Conservation (phyloP, 768 basidiomycete species). For the Pisolithus marmoratus region DNA sequence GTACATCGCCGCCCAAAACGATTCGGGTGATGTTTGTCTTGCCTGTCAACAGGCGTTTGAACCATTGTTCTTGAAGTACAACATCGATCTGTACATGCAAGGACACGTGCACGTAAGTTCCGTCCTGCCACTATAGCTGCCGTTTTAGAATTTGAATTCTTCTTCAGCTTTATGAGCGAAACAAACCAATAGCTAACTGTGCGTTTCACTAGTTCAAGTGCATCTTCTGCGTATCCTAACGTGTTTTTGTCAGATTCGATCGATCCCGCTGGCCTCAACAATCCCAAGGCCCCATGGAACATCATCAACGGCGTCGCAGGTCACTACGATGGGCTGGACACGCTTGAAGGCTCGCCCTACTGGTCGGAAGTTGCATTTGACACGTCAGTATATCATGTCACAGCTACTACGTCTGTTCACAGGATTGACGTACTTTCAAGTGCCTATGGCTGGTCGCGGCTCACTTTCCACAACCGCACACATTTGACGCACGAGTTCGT, state of each 20-base stretch:
- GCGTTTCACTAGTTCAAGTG: background rate
- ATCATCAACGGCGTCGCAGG: constrained; percentile 24
- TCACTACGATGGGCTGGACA: constrained; percentile 23
- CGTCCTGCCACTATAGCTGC: background rate
- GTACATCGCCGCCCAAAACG: constrained; percentile 12
- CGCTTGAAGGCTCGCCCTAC: background rate
- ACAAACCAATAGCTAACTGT: constrained; percentile 23
- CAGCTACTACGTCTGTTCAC: background rate
- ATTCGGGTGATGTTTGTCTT: constrained; percentile 8
- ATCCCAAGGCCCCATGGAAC: constrained; percentile 21
- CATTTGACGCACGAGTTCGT: constrained; percentile 26
- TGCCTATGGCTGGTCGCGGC: constrained; percentile 23
- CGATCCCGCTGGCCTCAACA: constrained; percentile 20
- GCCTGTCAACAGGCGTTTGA: constrained; percentile 22
- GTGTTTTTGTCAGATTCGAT: constrained; percentile 5
- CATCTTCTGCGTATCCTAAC: background rate
- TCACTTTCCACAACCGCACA: constrained; percentile 26
- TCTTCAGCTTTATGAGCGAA: constrained; percentile 20
- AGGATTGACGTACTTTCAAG: background rate
- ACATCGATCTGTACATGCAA: constrained; percentile 24
- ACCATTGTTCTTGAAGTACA: constrained; percentile 27
- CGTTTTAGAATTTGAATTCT: background rate
- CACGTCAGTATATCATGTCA: constrained; percentile 7
- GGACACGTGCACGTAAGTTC: constrained; percentile 20
- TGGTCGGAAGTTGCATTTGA: constrained; percentile 7